phyloP scores from a whole-genome alignment of 2,329 filamentous ascomycete species.

The Sclerotinia subarctica region DNA sequence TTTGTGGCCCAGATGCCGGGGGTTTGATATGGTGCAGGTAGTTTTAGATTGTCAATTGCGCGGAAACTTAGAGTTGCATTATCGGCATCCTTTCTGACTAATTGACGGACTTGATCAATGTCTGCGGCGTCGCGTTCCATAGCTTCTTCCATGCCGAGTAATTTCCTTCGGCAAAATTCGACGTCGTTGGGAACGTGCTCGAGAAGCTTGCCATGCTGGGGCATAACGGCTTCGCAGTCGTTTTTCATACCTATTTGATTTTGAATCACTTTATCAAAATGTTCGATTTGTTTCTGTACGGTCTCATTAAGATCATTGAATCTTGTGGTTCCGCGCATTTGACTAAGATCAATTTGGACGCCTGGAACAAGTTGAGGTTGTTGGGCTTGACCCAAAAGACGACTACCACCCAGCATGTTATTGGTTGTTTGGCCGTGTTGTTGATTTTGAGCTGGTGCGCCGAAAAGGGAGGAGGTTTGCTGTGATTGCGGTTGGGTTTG shows the following conservation, averaged over 20 bases:
- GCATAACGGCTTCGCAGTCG: constrained; percentile 69
- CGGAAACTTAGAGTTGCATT: constrained; percentile 71
- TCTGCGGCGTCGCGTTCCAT: constrained; percentile 60
- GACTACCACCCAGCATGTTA: constrained; percentile 18
- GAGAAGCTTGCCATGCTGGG: constrained; percentile 60
- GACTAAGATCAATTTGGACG: constrained; percentile 73
- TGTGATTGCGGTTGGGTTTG: constrained; percentile 32
- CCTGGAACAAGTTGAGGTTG: constrained; percentile 61
- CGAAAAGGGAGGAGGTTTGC: constrained; percentile 28
- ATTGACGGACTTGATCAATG: constrained; percentile 54
- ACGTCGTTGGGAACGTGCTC: constrained; percentile 64
- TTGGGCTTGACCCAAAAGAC: constrained; percentile 46
- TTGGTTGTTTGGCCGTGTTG: constrained; percentile 24
- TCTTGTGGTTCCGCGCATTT: constrained; percentile 80
- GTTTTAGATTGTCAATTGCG: constrained; percentile 69
- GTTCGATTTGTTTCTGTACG: constrained; percentile 73
- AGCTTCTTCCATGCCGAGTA: constrained; percentile 61
- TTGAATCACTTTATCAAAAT: constrained; percentile 76
- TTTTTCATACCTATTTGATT: constrained; percentile 74
- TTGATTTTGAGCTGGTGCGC: constrained; percentile 24
- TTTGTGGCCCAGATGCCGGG: constrained; percentile 44
- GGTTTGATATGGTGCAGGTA: constrained; percentile 57
- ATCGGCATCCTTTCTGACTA: constrained; percentile 62
- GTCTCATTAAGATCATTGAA: constrained; percentile 86
- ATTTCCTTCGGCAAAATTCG: constrained; percentile 57